Base-by-base conservation (phyloP, 1,284 basidiomycete species). In the Irpex sp. region DNA sequence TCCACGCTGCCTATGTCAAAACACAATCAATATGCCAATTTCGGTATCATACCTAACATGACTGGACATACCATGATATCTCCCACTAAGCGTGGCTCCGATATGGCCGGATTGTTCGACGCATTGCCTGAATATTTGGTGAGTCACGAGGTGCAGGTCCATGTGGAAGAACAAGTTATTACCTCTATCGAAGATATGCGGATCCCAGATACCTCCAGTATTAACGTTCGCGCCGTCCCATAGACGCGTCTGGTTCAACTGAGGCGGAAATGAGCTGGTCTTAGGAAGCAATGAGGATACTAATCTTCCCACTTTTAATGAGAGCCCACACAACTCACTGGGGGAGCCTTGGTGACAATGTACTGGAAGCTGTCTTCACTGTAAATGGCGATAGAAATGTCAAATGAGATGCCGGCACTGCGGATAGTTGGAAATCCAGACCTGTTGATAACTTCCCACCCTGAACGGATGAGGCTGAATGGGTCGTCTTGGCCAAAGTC, bases 401-500 rank as follows among this genome's bases (percentile, higher is more conserved):
- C 17, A 13, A 47, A 26, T 21, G 31, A 26, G 13, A 35, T 2
- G 39, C 5, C 55, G n/a, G 7, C 17, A 43, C 33, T 11, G 8
- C 49, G 17, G 15, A 33, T 39, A 33, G n/a, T 3, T 9, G 13
- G 15, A 53, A 19, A 11, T 35, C 17, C 65, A 13, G 56, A 70
- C 70, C 69, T 72, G 58, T 70, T 70, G 61, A 70, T 70, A 37
- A 72, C 67, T 64, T 69, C 61, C 69, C 74, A 71, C 51, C 70
- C 69, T 21, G 69, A 58, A 11, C 66, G 63, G 17, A 76, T 69
- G 4, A 74, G 65, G 15, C 63, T 59, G 55, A 70, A 70, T 0
- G 74, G 74, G 54, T 74, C 71, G 46, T 72, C 73, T 26, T 75
- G 71, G 36, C 68, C 71, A 63, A 75, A 74, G 50, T 74, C 74